phyloP scores from a whole-genome alignment of 139 green algal genomes.

The Chlamydomonas sphaeroides region DNA sequence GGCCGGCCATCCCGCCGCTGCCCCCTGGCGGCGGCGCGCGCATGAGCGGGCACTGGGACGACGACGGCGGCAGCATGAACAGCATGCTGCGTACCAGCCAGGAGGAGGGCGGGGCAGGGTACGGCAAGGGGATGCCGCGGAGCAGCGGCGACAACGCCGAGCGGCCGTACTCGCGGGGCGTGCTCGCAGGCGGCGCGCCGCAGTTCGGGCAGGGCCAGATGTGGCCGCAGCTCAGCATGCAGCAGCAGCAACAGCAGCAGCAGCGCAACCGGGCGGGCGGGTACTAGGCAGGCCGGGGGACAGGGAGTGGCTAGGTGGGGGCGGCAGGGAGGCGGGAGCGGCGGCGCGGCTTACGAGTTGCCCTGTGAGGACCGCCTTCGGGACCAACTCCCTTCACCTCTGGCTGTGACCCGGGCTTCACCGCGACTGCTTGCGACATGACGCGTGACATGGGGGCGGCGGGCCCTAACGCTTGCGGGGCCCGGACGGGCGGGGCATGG shows the following conservation, averaged over 20 bases:
- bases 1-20: slow-evolving; percentile 12
- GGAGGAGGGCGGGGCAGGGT: background rate
- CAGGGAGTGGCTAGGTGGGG: no score
- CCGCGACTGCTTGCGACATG: no score
- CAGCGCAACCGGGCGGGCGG: slow-evolving; percentile 27
- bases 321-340: no score
- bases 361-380: no score
- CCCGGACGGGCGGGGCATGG: no score
- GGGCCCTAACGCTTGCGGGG: no score
- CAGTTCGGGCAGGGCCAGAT: slow-evolving; percentile 9
- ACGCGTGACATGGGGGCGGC: no score
- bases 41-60: slow-evolving; percentile 31
- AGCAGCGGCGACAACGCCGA: background rate
- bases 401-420: no score
- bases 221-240: slow-evolving; percentile 32
- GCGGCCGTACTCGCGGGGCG: slow-evolving; percentile 26
- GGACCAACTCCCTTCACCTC: no score
- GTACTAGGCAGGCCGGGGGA: no score
- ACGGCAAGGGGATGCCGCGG: background rate
- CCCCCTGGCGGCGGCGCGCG: slow-evolving; percentile 12
- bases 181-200: slow-evolving; percentile 9
- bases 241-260: slow-evolving; percentile 39
- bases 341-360: no score
- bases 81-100: background rate
- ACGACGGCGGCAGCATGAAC: slow-evolving; percentile 7